phyloP scores from a whole-genome alignment of 2,329 filamentous ascomycete genomes.

The Pseudonectria foliicola region DNA sequence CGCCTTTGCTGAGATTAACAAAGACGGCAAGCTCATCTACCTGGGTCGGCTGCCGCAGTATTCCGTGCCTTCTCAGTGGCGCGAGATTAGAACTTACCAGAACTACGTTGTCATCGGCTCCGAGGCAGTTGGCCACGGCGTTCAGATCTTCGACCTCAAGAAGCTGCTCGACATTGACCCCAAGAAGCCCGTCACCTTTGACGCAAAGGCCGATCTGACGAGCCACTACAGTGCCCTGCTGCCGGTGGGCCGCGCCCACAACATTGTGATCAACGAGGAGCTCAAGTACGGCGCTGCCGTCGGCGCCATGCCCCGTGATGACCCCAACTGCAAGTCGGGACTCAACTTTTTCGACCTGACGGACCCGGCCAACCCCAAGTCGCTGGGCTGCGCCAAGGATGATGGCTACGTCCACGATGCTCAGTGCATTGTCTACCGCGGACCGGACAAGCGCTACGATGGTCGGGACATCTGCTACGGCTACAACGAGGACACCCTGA shows the following conservation, averaged over 20 bases:
- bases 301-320: conserved; percentile 32
- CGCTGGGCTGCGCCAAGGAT: conserved; percentile 43
- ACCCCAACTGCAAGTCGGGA: conserved; percentile 37
- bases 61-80: conserved; percentile 29
- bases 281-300: conserved; percentile 39
- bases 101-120: conserved; percentile 33
- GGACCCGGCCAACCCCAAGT: conserved; percentile 44
- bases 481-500: conserved; percentile 47
- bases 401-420: conserved; percentile 57
- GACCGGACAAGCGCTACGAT: conserved; percentile 40
- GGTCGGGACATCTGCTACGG: conserved; percentile 49
- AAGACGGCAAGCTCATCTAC: conserved; percentile 37
- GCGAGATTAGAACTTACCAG: conserved; percentile 35
- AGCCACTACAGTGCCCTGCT: conserved; percentile 27
- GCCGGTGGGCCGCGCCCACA: conserved; percentile 39
- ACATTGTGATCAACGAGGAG: conserved; percentile 44
- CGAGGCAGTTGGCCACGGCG: conserved; percentile 43
- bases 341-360: conserved; percentile 52
- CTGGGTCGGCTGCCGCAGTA: conserved; percentile 40
- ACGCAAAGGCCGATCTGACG: conserved; percentile 27
- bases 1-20: conserved; percentile 40
- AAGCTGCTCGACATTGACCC: conserved; percentile 42
- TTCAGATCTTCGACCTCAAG: conserved; percentile 59
- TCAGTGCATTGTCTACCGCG: conserved; percentile 49
- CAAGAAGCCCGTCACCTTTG: conserved; percentile 28